These are phyloP conservation scores for Alternaria atra DNA, from an alignment of 2,329 filamentous ascomycete species.

Conservation along the genomic window DNA sequence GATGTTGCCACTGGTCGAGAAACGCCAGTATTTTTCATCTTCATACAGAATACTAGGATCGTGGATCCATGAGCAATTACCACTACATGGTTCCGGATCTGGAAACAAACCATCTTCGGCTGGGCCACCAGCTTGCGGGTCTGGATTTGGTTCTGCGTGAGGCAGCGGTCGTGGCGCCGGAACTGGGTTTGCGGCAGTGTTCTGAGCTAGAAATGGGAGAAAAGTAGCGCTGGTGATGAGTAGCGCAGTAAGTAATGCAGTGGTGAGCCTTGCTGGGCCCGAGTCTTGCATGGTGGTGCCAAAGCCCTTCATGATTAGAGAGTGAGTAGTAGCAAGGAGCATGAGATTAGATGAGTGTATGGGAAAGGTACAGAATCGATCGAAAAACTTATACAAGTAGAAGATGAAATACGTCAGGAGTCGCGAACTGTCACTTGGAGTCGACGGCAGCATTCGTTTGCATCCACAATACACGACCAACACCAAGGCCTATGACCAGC, in stretches of 20 bases:
- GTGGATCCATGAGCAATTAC: constrained; percentile 53
- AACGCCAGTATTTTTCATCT: constrained; percentile 60
- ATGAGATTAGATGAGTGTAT: background rate
- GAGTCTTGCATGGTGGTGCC: constrained; percentile 7
- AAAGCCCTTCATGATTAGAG: background rate
- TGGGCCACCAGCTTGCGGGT: constrained; percentile 5
- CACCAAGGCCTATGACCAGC: background rate
- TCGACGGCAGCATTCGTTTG: constrained; percentile 6
- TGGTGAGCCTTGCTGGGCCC: constrained; percentile 8
- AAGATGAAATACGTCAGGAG: constrained; percentile 4
- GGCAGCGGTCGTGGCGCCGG: background rate
- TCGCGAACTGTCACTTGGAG: background rate
- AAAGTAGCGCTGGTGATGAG: constrained; percentile 24
- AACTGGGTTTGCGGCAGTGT: constrained; percentile 3
- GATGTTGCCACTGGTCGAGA: constrained; percentile 60
- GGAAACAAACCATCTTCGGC: constrained; percentile 24
- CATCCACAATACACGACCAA: background rate
- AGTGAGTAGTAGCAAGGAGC: background rate
- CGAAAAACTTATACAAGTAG: background rate
- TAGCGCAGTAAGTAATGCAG: constrained; percentile 18
- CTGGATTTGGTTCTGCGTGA: background rate
- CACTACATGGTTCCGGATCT: constrained; percentile 50
- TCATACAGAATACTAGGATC: constrained; percentile 58
- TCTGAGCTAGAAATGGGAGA: constrained; percentile 20
- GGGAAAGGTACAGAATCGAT: background rate